Evolutionary conservation across 371 early-diverging fungal species (phyloP).

Genomic region (Zychaea mexicana): DNA sequence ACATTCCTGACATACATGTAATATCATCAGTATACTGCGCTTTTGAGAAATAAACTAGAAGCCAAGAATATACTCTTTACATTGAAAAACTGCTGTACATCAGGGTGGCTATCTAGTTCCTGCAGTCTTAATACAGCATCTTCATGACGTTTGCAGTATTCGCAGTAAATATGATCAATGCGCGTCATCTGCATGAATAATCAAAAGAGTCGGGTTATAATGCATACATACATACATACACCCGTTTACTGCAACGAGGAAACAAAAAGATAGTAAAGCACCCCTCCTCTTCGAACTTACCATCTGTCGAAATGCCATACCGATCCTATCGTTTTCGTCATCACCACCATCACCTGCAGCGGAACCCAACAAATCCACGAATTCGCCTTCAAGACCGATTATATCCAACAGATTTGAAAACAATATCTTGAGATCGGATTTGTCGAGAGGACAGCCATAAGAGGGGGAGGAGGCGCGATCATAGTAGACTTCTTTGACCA

Average conservation of each 20-base stretch:
- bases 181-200: slow-evolving; percentile 37
- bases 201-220: not conserved
- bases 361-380: slow-evolving; percentile 50
- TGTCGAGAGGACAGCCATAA: slow-evolving; percentile 42
- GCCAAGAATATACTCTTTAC: slow-evolving; percentile 26
- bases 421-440: slow-evolving; percentile 59
- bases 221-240: not conserved
- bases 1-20: slow-evolving; percentile 26
- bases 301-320: slow-evolving; percentile 61
- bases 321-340: slow-evolving; percentile 41
- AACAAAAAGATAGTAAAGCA: not conserved
- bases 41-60: not conserved
- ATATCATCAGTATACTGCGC: not conserved
- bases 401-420: slow-evolving; percentile 72
- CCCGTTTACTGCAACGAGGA: not conserved
- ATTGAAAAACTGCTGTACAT: slow-evolving; percentile 57
- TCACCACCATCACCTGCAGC: slow-evolving; percentile 30
- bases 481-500: slow-evolving; percentile 62
- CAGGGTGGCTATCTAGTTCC: slow-evolving; percentile 55
- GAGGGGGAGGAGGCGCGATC: slow-evolving; percentile 58
- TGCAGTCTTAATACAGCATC: slow-evolving; percentile 60
- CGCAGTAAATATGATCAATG: slow-evolving; percentile 65
- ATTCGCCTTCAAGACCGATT: slow-evolving; percentile 52
- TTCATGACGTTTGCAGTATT: slow-evolving; percentile 79
- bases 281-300: slow-evolving; percentile 40